Conservation (phyloP, 2,329 filamentous ascomycete genomes). For the Fusarium sp. region DNA sequence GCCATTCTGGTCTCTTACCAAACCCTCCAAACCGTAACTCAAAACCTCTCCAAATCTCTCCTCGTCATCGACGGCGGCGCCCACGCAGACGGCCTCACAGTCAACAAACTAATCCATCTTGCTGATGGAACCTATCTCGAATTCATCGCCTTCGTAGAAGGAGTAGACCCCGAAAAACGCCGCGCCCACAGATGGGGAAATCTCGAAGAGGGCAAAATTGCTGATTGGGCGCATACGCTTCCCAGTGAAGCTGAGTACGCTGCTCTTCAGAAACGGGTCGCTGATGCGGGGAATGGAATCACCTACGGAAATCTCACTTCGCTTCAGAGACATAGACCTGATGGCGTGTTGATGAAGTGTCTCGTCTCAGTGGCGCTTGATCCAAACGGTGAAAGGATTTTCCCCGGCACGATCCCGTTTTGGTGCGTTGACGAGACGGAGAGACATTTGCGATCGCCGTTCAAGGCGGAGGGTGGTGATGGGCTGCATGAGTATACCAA, state of each 20-base stretch:
- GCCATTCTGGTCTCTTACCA: slow-evolving; percentile 70
- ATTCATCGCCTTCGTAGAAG: slow-evolving; percentile 70
- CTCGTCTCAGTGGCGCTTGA: slow-evolving; percentile 61
- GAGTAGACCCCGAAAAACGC: slow-evolving; percentile 54
- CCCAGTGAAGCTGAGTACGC: slow-evolving; percentile 52
- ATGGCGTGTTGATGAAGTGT: slow-evolving; percentile 70
- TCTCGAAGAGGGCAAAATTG: slow-evolving; percentile 60
- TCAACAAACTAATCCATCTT: slow-evolving; percentile 72
- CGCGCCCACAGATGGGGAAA: slow-evolving; percentile 69
- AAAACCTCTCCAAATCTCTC: slow-evolving; percentile 65
- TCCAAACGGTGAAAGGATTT: slow-evolving; percentile 39
- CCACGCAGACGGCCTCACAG: slow-evolving; percentile 70
- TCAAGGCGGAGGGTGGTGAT: slow-evolving; percentile 41
- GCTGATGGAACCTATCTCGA: slow-evolving; percentile 75
- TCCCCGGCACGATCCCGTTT: slow-evolving; percentile 69
- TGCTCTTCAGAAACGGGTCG: slow-evolving; percentile 53
- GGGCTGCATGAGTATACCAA: slow-evolving; percentile 42
- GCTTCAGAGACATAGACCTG: slow-evolving; percentile 66
- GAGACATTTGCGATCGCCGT: slow-evolving; percentile 66
- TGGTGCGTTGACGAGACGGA: slow-evolving; percentile 74
- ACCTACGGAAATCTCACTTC: slow-evolving; percentile 61
- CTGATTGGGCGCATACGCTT: slow-evolving; percentile 72
- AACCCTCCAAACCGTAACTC: slow-evolving; percentile 60
- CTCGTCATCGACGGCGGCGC: slow-evolving; percentile 69
- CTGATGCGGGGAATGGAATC: slow-evolving; percentile 49